Percentiles rank a stretch among this genome's conserved stretches.
Evolutionary conservation across 2,329 filamentous ascomycete genomes (phyloP).

Genomic region (Fusarium graminum): DNA sequence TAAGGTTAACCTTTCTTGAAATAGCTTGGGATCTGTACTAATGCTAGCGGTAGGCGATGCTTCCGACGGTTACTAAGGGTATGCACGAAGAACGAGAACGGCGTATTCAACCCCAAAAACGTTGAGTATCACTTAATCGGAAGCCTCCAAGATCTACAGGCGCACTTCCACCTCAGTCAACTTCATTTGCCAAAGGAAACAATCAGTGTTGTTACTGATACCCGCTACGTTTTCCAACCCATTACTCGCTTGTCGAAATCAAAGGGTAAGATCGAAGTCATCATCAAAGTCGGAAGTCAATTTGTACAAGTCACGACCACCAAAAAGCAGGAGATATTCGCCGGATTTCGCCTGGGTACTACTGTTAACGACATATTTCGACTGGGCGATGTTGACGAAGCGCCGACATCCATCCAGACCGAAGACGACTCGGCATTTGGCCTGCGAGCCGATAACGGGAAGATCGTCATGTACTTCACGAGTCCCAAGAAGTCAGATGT

Average conservation of each 20-base stretch:
- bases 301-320: constrained; percentile 78
- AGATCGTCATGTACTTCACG: constrained; percentile 79
- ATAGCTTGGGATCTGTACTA: constrained; percentile 6
- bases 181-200: constrained; percentile 78
- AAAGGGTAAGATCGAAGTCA: constrained; percentile 77
- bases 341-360: constrained; percentile 70
- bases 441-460: constrained; percentile 75
- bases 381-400: constrained; percentile 75
- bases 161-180: constrained; percentile 75
- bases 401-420: constrained; percentile 71
- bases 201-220: constrained; percentile 75
- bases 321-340: constrained; percentile 76
- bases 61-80: constrained; percentile 73
- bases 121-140: constrained; percentile 75
- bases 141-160: constrained; percentile 74
- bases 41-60: constrained; percentile 63
- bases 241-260: constrained; percentile 76
- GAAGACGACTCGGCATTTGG: constrained; percentile 78
- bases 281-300: constrained; percentile 76
- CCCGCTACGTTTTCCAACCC: constrained; percentile 73
- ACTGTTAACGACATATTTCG: constrained; percentile 79
- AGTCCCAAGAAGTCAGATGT: constrained; percentile 74
- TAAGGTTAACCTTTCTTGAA: constrained; percentile 48
- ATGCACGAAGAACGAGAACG: constrained; percentile 70
- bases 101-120: constrained; percentile 73